These are phyloP conservation scores for Didymella glomerata DNA, from an alignment of 2,329 filamentous ascomycete species.

Conservation along the genomic window DNA sequence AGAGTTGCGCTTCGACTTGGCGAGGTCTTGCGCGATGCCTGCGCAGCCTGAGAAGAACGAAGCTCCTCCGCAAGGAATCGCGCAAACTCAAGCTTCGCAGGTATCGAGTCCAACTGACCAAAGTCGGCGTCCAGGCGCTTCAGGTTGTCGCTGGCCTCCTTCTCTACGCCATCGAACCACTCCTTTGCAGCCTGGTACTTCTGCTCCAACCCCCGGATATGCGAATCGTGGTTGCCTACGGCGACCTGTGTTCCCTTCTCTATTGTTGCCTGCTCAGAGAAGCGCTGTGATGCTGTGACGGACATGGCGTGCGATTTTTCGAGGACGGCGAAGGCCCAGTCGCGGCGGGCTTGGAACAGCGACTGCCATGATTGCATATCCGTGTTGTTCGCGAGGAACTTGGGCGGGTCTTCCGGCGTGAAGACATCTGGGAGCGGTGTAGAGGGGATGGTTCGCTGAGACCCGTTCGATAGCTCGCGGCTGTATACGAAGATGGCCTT, in stretches of 20 bases:
- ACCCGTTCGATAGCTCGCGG: slow-evolving; percentile 62
- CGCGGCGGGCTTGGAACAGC: slow-evolving; percentile 79
- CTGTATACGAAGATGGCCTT: slow-evolving; percentile 94
- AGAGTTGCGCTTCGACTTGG: slow-evolving; percentile 37
- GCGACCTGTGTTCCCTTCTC: slow-evolving; percentile 83
- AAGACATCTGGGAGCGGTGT: slow-evolving; percentile 66
- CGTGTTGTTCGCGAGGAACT: slow-evolving; percentile 80
- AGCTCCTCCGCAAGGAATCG: slow-evolving; percentile 52
- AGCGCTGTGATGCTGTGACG: slow-evolving; percentile 68
- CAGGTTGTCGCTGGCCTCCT: slow-evolving; percentile 71
- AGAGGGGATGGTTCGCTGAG: slow-evolving; percentile 60
- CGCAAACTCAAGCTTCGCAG: slow-evolving; percentile 72
- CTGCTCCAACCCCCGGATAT: slow-evolving; percentile 74
- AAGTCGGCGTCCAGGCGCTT: slow-evolving; percentile 74
- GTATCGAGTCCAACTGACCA: slow-evolving; percentile 68
- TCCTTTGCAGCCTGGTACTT: slow-evolving; percentile 75
- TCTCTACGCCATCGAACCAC: slow-evolving; percentile 73
- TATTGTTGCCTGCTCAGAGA: slow-evolving; percentile 78
- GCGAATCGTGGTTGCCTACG: slow-evolving; percentile 81
- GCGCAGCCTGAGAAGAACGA: slow-evolving; percentile 38
- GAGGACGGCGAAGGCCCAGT: slow-evolving; percentile 78
- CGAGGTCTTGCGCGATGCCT: slow-evolving; percentile 35
- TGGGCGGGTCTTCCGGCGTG: slow-evolving; percentile 72
- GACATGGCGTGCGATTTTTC: slow-evolving; percentile 74
- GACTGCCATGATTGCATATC: slow-evolving; percentile 88